A percentile compares a stretch with the other conserved stretches of the same genome.
phyloP scores from a whole-genome alignment of 2,329 filamentous ascomycete species.

The Monosporascus sp. region DNA sequence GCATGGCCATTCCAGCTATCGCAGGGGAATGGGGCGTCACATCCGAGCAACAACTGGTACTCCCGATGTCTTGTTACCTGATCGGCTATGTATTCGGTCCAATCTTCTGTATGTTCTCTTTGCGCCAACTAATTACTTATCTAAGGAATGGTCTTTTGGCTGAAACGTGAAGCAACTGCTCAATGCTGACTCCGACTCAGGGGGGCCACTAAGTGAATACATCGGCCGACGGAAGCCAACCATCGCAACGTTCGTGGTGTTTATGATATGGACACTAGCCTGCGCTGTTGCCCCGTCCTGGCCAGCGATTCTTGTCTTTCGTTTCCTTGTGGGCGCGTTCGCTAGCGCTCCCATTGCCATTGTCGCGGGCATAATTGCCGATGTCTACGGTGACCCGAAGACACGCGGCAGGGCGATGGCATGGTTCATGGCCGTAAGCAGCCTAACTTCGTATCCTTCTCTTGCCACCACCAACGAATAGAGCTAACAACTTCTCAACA shows the following conservation, averaged over 20 bases:
- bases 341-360: conserved; percentile 57
- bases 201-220: conserved; percentile 62
- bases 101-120: conserved; percentile 17
- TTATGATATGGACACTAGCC: conserved; percentile 47
- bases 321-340: conserved; percentile 47
- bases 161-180: not conserved
- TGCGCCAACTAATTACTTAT: not conserved
- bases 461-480: not conserved
- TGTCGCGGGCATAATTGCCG: conserved; percentile 59
- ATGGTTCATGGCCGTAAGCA: conserved; percentile 55
- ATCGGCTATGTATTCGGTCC: conserved; percentile 57
- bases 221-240: conserved; percentile 49
- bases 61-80: conserved; percentile 60
- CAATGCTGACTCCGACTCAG: conserved; percentile 38
- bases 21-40: conserved; percentile 51
- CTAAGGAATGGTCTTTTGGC: not conserved
- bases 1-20: conserved; percentile 56
- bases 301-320: conserved; percentile 47
- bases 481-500: conserved; percentile 6
- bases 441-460: not conserved
- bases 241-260: conserved; percentile 40
- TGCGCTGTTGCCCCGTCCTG: conserved; percentile 50
- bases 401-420: conserved; percentile 56
- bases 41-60: conserved; percentile 36
- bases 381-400: conserved; percentile 54